Evolutionary conservation across 805 yeast genomes (phyloP), one percentile per base, ranked within the genome.

Genomic region (Ogataea methylovora): DNA sequence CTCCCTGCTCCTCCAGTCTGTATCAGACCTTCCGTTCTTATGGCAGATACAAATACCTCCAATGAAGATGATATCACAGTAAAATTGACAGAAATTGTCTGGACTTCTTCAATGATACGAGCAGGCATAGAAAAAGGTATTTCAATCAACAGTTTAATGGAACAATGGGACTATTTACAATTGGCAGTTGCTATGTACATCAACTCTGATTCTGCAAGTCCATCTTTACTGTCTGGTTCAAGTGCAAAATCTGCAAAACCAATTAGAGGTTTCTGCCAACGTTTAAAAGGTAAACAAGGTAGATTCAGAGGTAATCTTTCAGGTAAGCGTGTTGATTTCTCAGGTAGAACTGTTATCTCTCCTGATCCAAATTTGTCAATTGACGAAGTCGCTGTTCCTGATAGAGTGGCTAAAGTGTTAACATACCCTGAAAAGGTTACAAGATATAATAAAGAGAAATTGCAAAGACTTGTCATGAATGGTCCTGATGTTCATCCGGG

Each of bases 1-100:
- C 70, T 92, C 35, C 98, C 98, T 0, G 97, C 97, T 0, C 98
- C 99, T 1, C 99, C 99, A 0, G 97, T 94, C 14, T 92, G 98
- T 69, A 92, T 92, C 36, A 76, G 99, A 45, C 99, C 99, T 3
- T 88, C 97, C 4, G 97, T 92, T 21, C 69, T 79, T 65, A 86
- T 85, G 88, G 87, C 84, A 54, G 94, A 84, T 45, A 73, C 80
- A 5, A 76, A 83, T 18, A 92, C 94, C 22, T 81, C 94, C 14
- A 92, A 92, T 60, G 99, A 92, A 63, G 99, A 92, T 61, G 99
- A 94, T 61, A 66, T 92, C 44, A 92, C 99, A 0, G 96, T 88
- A 22, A 92, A 92, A 54, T 66, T 92, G 38, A 86, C 97, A 0
- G 99, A 92, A 61, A 85, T 92, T 42, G 97, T 88, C 19, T 90